Evolutionary conservation across 176 grass and related monocot species (phyloP).

Genomic region (Aegilops longissima): DNA sequence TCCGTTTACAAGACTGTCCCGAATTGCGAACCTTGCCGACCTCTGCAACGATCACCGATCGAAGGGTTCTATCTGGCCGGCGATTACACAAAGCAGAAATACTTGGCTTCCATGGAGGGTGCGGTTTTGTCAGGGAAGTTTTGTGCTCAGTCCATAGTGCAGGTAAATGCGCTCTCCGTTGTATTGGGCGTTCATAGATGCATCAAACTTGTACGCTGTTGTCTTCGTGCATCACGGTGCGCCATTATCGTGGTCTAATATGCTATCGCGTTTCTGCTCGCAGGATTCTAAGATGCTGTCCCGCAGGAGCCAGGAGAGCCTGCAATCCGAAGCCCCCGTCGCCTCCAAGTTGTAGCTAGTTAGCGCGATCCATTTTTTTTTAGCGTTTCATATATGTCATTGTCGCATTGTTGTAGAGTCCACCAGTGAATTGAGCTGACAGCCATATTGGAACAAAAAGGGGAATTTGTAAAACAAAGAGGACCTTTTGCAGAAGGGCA

Average conservation of each 20-base stretch:
- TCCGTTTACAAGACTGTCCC: constrained; percentile 96
- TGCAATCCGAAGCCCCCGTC: constrained; percentile 40
- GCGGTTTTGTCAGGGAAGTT: constrained; percentile 89
- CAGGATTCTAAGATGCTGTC: constrained; percentile 67
- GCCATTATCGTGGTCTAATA: constrained; percentile 13
- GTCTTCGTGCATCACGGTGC: neutral
- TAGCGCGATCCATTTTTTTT: neutral
- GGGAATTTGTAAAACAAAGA: constrained; percentile 28
- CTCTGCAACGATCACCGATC: constrained; percentile 83
- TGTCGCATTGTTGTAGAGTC: constrained; percentile 10
- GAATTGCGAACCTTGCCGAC: constrained; percentile 81
- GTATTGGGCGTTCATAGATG: no score
- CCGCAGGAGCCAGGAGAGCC: constrained; percentile 42
- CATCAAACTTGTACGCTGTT: neutral
- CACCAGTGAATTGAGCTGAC: constrained; percentile 14
- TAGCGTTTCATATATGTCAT: constrained; percentile 19
- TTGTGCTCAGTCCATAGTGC: constrained; percentile 81
- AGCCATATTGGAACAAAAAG: constrained; percentile 14
- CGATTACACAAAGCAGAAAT: constrained; percentile 99
- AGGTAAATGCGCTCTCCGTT: constrained; percentile 42
- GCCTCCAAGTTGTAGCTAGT: constrained; percentile 27
- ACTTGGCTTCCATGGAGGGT: constrained; percentile 96
- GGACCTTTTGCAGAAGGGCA: constrained; percentile 26
- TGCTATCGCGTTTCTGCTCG: constrained; percentile 13
- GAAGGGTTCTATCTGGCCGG: constrained; percentile 91